Base-by-base conservation (phyloP, 1,284 basidiomycete genomes). In the Athelia psychrophila region DNA sequence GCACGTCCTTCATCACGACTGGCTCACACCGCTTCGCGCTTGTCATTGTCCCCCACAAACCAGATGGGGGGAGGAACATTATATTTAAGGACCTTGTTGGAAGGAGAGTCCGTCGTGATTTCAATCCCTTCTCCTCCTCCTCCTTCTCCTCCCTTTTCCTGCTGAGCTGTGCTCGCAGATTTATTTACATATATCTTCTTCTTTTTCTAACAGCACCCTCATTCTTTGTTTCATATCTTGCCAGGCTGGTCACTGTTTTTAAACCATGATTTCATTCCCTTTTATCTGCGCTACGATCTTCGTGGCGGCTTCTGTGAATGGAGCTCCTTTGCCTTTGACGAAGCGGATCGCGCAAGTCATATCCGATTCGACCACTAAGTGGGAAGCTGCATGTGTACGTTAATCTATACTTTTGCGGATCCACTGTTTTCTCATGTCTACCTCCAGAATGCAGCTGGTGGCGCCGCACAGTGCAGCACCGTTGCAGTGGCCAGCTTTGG, bases 381-480 rank as follows among this genome's bases (percentile, higher is more conserved):
- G 74, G 74, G 72, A 71, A 57, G 51, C 59, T 30, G 63, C 62
- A 24, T 64, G 63, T 44, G 57, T 61, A 56, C 30, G 59, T 58
- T 25, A 16, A 16, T 38, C 18, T 22, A 30, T 36, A 32, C 12
- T 38, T n/a, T 6, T 19, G n/a, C n/a, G 2, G 16, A 50, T 4
- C n/a, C 38, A 42, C 5, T n/a, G 16, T 6, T 16, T 6, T 42
- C 16, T 42, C 6, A 22, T 16, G 8, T n/a, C 38, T 9, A 8
- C 20, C n/a, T 36, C 2, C 52, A 74, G 72, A 54, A 70, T 38
- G 64, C 72, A 6, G 84, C 83, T 5, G 80, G 79, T 35, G 84
- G 83, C 27, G 79, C 58, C 18, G 55, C 67, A 18, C 60, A 78
- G 57, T 86, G 84, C 66, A 83, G 81, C 58, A 66, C 75, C 4